These are phyloP conservation scores for Petunia hybrid DNA, from an alignment of 305 asterid species.

Conservation along the genomic window DNA sequence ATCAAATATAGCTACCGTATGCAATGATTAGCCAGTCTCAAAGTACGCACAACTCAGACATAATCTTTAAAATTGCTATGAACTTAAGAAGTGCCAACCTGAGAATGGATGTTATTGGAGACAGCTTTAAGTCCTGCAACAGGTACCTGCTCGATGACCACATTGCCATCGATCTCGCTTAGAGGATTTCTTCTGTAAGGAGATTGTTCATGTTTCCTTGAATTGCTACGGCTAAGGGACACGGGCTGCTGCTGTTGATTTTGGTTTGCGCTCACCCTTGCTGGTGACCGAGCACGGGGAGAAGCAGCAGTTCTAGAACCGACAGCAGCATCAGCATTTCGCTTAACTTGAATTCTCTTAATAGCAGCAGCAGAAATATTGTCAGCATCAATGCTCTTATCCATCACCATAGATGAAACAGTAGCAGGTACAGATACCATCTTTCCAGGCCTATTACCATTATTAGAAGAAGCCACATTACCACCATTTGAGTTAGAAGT, in stretches of 20 bases:
- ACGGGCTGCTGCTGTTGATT: constrained; percentile 56
- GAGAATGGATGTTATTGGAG: constrained; percentile 47
- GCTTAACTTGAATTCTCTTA: constrained; percentile 82
- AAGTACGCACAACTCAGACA: not conserved
- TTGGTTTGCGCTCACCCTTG: constrained; percentile 54
- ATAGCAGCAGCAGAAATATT: constrained; percentile 45
- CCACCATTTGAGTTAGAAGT: constrained; percentile 35
- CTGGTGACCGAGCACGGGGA: constrained; percentile 90
- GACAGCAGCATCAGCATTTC: constrained; percentile 54
- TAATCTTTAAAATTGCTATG: not conserved
- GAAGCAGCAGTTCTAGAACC: constrained; percentile 61
- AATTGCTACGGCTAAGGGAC: constrained; percentile 90
- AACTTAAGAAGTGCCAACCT: constrained; percentile 49
- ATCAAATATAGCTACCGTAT: not conserved
- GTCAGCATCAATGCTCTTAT: constrained; percentile 53
- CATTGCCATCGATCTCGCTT: constrained; percentile 73
- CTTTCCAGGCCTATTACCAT: constrained; percentile 67
- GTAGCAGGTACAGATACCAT: constrained; percentile 96
- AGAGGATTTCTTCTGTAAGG: constrained; percentile 86
- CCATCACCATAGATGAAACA: constrained; percentile 59
- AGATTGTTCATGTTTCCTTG: constrained; percentile 82
- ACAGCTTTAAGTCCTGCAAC: constrained; percentile 37
- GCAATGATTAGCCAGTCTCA: not conserved
- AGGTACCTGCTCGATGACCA: constrained; percentile 40
- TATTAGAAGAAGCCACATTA: constrained; percentile 39